phyloP scores from a whole-genome alignment of 495 filamentous ascomycete species.

The Jackrogersella minutella region DNA sequence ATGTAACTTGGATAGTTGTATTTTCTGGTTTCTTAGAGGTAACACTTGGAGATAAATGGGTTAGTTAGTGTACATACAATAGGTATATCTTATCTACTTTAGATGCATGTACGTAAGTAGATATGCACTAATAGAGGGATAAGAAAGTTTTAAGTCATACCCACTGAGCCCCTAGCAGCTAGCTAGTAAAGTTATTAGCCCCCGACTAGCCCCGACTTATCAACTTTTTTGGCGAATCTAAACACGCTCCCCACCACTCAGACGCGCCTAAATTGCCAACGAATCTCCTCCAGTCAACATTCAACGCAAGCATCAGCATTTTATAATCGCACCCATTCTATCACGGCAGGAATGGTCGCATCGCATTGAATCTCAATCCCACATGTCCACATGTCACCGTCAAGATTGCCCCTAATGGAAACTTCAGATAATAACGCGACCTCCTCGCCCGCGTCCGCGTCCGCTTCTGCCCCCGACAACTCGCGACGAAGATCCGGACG shows the following conservation, averaged over 20 bases:
- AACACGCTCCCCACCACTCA: conserved; percentile 38
- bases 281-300: conserved; percentile 31
- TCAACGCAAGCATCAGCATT: neutral
- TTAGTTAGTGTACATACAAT: neutral
- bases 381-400: conserved; percentile 35
- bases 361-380: conserved; percentile 36
- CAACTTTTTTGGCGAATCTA: conserved; percentile 30
- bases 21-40: no score
- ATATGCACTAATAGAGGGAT: neutral
- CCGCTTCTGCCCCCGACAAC: conserved; percentile 51
- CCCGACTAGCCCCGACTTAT: no score
- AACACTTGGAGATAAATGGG: neutral
- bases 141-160: neutral
- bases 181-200: no score
- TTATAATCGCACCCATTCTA: conserved; percentile 17
- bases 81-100: neutral
- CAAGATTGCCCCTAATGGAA: conserved; percentile 63
- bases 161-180: no score
- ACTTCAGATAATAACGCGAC: conserved; percentile 65
- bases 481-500: conserved; percentile 81
- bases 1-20: no score
- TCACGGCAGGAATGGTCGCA: conserved; percentile 27
- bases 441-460: conserved; percentile 56
- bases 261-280: conserved; percentile 38
- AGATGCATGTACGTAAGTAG: neutral